These are phyloP conservation scores for Tolypocladium ovalisporum DNA, from an alignment of 2,329 filamentous ascomycete species.

Conservation along the genomic window DNA sequence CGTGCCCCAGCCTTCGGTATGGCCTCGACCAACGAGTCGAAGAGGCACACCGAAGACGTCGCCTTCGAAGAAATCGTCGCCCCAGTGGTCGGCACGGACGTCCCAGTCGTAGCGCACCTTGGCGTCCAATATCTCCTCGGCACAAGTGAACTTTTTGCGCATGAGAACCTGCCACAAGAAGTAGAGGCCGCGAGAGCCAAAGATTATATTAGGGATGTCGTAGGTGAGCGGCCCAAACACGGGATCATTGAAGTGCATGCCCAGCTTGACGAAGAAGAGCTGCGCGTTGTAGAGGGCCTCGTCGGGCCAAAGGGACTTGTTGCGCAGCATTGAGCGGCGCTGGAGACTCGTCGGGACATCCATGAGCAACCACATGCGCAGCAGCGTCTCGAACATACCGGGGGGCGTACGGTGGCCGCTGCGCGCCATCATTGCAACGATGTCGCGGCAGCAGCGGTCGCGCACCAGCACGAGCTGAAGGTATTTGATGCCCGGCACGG, in stretches of 20 bases:
- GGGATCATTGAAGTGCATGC: constrained; percentile 58
- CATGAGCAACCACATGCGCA: constrained; percentile 65
- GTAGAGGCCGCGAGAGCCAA: constrained; percentile 46
- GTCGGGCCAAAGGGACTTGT: constrained; percentile 43
- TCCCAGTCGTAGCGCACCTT: constrained; percentile 47
- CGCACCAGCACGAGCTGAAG: constrained; percentile 54
- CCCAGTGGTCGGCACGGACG: constrained; percentile 21
- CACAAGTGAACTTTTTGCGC: constrained; percentile 36
- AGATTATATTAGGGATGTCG: constrained; percentile 43
- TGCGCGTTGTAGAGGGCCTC: constrained; percentile 50
- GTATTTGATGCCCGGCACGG: constrained; percentile 55
- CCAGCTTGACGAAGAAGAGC: constrained; percentile 60
- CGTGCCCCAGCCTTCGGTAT: constrained; percentile 46
- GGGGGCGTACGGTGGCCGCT: constrained; percentile 45
- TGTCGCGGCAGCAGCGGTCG: constrained; percentile 45
- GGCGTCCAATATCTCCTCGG: constrained; percentile 42
- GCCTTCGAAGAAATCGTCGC: constrained; percentile 7
- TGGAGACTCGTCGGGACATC: constrained; percentile 48
- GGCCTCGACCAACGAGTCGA: constrained; percentile 38
- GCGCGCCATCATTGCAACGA: constrained; percentile 48
- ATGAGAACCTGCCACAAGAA: constrained; percentile 51
- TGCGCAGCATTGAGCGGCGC: constrained; percentile 44
- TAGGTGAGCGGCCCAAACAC: constrained; percentile 38
- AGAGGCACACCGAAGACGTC: constrained; percentile 40
- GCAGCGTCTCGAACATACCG: constrained; percentile 34